Conservation (phyloP, 441 rosid species). For the Theobroma grandiflorum region DNA sequence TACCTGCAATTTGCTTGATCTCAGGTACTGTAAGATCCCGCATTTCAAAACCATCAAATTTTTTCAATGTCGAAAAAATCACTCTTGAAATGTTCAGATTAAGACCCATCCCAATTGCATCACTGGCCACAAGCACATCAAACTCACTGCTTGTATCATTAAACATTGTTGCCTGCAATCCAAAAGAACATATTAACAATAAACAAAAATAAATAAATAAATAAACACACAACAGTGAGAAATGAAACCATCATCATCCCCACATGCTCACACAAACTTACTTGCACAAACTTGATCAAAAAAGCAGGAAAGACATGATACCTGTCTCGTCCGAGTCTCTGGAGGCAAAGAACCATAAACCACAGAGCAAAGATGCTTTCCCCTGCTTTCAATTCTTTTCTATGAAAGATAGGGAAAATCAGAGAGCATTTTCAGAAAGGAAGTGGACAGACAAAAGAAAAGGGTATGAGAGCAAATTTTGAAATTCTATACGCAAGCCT, state of each 20-base stretch:
- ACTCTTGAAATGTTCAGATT: slow-evolving; percentile 93
- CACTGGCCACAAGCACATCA: slow-evolving; percentile 98
- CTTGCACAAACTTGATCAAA: slow-evolving; percentile 15
- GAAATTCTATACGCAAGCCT: background rate
- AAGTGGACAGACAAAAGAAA: background rate
- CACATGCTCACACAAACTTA: background rate
- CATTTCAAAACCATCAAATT: slow-evolving; percentile 77
- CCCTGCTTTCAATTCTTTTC: slow-evolving; percentile 70
- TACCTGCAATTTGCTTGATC: slow-evolving; percentile 98
- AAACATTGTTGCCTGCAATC: slow-evolving; percentile 87
- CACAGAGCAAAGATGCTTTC: slow-evolving; percentile 90
- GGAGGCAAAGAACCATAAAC: slow-evolving; percentile 96
- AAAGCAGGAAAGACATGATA: slow-evolving; percentile 39
- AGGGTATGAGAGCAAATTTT: background rate
- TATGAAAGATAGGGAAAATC: slow-evolving; percentile 33
- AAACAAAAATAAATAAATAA: slow-evolving; percentile 2
- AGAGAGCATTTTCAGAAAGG: background rate
- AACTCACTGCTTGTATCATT: slow-evolving; percentile 84
- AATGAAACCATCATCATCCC: background rate
- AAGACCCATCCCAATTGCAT: slow-evolving; percentile 99
- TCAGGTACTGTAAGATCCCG: slow-evolving; percentile 83
- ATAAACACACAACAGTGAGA: background rate
- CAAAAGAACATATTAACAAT: slow-evolving; percentile 39
- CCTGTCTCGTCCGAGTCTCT: slow-evolving; percentile 97
- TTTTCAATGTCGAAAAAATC: slow-evolving; percentile 80